These are phyloP conservation scores for Cladosporium colombiae DNA, from an alignment of 2,329 filamentous ascomycete genomes.

Conservation along the genomic window DNA sequence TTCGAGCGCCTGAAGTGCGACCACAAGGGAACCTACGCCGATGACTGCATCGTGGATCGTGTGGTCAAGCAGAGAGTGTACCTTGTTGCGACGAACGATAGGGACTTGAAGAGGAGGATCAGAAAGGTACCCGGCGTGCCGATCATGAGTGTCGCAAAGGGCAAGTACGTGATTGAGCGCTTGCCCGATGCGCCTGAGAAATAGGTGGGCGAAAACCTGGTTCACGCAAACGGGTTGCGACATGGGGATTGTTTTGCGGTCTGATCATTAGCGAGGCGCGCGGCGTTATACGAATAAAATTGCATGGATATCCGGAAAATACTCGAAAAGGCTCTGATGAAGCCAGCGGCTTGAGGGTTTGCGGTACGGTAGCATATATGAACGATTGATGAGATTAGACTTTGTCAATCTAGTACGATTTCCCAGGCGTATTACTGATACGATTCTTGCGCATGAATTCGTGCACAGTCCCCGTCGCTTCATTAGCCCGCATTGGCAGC, in stretches of 20 bases:
- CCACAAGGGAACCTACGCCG: slow-evolving; percentile 84
- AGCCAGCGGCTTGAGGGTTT: neutral
- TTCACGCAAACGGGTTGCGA: neutral
- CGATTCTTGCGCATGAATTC: neutral
- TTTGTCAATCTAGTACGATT: neutral
- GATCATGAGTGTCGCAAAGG: slow-evolving; percentile 78
- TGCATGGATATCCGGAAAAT: slow-evolving; percentile 13
- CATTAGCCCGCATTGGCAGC: neutral
- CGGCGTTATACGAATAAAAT: slow-evolving; percentile 9
- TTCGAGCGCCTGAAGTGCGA: slow-evolving; percentile 86
- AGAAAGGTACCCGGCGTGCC: slow-evolving; percentile 79
- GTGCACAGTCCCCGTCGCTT: neutral
- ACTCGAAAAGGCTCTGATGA: neutral
- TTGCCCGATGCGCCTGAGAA: slow-evolving; percentile 79
- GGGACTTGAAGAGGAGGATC: slow-evolving; percentile 78
- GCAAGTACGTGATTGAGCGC: slow-evolving; percentile 93
- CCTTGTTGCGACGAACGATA: slow-evolving; percentile 61
- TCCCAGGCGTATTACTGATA: neutral
- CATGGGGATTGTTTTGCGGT: slow-evolving; percentile 5
- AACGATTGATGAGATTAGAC: neutral
- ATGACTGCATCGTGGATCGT: slow-evolving; percentile 67
- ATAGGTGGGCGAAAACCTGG: slow-evolving; percentile 31
- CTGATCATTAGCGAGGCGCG: slow-evolving; percentile 21
- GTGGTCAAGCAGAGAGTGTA: slow-evolving; percentile 51
- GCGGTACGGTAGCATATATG: neutral